Evolutionary conservation across 495 filamentous ascomycete genomes (phyloP).

Genomic region (Annulohypoxylon moriforme): DNA sequence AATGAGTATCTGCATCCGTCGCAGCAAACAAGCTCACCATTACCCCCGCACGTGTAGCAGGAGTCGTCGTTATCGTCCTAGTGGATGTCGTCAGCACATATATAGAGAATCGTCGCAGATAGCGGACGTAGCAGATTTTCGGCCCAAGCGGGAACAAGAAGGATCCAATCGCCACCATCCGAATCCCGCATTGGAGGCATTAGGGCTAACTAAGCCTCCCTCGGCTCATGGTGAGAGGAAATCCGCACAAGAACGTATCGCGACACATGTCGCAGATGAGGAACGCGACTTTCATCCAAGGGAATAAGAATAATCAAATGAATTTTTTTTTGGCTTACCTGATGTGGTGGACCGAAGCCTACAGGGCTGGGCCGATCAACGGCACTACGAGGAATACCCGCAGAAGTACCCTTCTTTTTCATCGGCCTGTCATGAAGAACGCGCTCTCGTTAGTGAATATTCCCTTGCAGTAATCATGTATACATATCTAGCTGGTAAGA

Average conservation of each 20-base stretch:
- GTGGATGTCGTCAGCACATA: slow-evolving; percentile 20
- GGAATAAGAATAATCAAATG: background rate
- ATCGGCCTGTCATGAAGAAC: slow-evolving; percentile 56
- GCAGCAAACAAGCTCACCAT: slow-evolving; percentile 89
- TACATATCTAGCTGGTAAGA: slow-evolving; percentile 9
- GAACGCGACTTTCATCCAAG: background rate
- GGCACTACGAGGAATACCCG: slow-evolving; percentile 62
- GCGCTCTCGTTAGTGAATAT: slow-evolving; percentile 33
- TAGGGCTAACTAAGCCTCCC: slow-evolving; percentile 43
- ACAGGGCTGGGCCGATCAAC: slow-evolving; percentile 63
- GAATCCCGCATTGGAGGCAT: slow-evolving; percentile 27
- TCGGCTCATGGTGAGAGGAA: slow-evolving; percentile 29
- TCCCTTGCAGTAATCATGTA: slow-evolving; percentile 3
- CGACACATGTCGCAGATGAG: slow-evolving; percentile 12
- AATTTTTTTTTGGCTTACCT: slow-evolving; percentile 53
- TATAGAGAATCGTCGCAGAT: background rate
- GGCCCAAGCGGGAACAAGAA: slow-evolving; percentile 43
- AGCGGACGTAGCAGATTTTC: slow-evolving; percentile 32
- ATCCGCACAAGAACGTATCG: slow-evolving; percentile 29
- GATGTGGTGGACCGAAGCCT: slow-evolving; percentile 54
- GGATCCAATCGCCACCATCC: slow-evolving; percentile 40
- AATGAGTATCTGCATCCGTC: slow-evolving; percentile 89
- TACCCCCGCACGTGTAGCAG: slow-evolving; percentile 82
- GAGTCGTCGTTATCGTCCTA: slow-evolving; percentile 88
- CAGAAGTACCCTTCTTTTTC: slow-evolving; percentile 66